phyloP scores from a whole-genome alignment of 2,329 filamentous ascomycete species.

The Ascochyta clinopodiicola region DNA sequence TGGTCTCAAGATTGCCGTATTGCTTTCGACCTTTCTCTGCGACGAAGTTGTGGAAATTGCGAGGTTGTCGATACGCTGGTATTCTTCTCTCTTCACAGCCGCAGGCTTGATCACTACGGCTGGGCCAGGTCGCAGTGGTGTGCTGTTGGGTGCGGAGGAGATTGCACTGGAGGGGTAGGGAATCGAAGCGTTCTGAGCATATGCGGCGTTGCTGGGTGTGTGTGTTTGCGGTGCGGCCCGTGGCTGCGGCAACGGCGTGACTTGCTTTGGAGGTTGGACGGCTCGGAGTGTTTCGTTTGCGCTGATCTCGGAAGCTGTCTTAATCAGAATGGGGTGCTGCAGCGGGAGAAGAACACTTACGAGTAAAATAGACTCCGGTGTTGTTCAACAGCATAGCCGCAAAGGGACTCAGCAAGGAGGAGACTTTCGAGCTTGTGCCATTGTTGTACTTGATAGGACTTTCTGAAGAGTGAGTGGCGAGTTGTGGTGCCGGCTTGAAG shows the following conservation, averaged over 20 bases:
- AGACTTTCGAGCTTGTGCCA: slow-evolving; percentile 23
- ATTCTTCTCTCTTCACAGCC: slow-evolving; percentile 50
- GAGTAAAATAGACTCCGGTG: slow-evolving; percentile 48
- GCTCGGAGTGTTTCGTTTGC: slow-evolving; percentile 20
- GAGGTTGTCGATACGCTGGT: slow-evolving; percentile 48
- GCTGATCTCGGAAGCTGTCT: slow-evolving; percentile 23
- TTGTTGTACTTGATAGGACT: slow-evolving; percentile 30
- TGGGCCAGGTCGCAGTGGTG: slow-evolving; percentile 41
- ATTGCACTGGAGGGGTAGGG: slow-evolving; percentile 23
- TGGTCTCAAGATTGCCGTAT: slow-evolving; percentile 66
- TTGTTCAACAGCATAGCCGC: slow-evolving; percentile 60
- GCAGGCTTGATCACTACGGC: slow-evolving; percentile 58
- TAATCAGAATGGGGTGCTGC: slow-evolving; percentile 19
- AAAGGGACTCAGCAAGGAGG: slow-evolving; percentile 56
- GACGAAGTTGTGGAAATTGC: slow-evolving; percentile 36
- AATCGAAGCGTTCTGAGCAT: slow-evolving; percentile 24
- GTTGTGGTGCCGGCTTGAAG: slow-evolving; percentile 42
- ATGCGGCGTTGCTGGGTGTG: slow-evolving; percentile 19
- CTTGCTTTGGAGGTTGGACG: slow-evolving; percentile 17
- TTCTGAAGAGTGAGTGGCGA: slow-evolving; percentile 42
- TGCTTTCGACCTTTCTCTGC: slow-evolving; percentile 65
- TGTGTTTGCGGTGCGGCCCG: slow-evolving; percentile 17
- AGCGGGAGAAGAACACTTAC: slow-evolving; percentile 21
- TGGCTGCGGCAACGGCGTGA: slow-evolving; percentile 18
- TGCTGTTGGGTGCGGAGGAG: slow-evolving; percentile 23